A percentile compares a stretch with the other conserved stretches of the same genome.
Conservation (phyloP, 179 eudicot species). For the Vitellaria paradoxa region DNA sequence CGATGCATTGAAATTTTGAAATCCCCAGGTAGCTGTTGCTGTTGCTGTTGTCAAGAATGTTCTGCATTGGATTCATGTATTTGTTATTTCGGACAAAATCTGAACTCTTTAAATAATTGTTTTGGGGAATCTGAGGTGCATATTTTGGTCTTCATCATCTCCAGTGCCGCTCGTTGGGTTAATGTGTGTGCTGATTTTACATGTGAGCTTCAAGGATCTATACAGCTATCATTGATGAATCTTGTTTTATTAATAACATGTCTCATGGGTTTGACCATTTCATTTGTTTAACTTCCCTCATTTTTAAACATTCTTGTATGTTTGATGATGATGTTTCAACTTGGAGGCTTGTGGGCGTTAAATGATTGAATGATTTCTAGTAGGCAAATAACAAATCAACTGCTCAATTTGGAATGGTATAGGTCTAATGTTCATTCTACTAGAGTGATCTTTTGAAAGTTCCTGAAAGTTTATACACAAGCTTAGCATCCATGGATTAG, state of each 20-base stretch:
- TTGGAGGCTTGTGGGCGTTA: neutral
- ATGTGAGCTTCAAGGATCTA: conserved; percentile 1
- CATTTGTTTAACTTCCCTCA: neutral
- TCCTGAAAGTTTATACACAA: neutral
- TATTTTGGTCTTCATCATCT: neutral
- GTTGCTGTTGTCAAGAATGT: neutral
- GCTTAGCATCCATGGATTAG: neutral
- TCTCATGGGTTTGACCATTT: neutral
- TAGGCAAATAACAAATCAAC: neutral
- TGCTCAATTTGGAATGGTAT: neutral
- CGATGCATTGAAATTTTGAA: neutral
- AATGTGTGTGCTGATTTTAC: conserved; percentile 1
- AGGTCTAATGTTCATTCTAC: neutral
- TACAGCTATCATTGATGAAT: neutral
- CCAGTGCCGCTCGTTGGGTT: neutral
- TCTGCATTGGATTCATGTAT: neutral
- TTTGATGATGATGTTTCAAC: too few relatives aligned
- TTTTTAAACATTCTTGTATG: neutral
- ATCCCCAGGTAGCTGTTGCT: neutral
- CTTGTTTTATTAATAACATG: neutral
- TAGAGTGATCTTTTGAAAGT: neutral
- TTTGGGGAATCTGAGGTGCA: neutral
- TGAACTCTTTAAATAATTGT: neutral
- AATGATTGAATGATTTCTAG: too few relatives aligned
- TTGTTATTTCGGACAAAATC: too few relatives aligned